Evolutionary conservation across 768 basidiomycete species (phyloP).

Genomic region (Rhizopogon salebrosus): DNA sequence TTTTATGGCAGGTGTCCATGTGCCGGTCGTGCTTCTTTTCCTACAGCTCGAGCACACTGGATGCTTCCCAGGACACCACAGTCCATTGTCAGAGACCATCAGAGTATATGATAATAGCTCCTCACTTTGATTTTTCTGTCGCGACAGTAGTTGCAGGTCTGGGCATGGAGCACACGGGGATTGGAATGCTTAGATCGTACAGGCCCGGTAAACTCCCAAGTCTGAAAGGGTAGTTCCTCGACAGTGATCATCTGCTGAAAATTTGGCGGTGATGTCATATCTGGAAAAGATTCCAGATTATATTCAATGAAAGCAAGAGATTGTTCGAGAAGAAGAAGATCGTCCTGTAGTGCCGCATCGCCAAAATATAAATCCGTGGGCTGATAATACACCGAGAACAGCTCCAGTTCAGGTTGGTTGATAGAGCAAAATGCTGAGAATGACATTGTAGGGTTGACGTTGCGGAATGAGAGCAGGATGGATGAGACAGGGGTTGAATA

Average conservation of each 20-base stretch:
- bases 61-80: neutral
- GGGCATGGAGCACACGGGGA: neutral
- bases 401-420: neutral
- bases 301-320: neutral
- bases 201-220: neutral
- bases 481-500: neutral
- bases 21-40: neutral
- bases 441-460: neutral
- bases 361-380: neutral
- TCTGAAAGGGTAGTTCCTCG: neutral
- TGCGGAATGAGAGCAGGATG: neutral
- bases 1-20: neutral
- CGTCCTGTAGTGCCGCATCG: neutral
- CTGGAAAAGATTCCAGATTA: neutral
- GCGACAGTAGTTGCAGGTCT: neutral
- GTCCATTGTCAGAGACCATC: neutral
- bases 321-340: neutral
- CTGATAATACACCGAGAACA: neutral
- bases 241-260: neutral
- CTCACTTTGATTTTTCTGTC: neutral
- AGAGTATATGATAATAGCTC: neutral
- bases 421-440: neutral
- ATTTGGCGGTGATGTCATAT: no score
- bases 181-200: neutral
- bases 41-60: neutral